Evolutionary conservation across 495 filamentous ascomycete species (phyloP).

Genomic region (Cryomyces antarcticus): DNA sequence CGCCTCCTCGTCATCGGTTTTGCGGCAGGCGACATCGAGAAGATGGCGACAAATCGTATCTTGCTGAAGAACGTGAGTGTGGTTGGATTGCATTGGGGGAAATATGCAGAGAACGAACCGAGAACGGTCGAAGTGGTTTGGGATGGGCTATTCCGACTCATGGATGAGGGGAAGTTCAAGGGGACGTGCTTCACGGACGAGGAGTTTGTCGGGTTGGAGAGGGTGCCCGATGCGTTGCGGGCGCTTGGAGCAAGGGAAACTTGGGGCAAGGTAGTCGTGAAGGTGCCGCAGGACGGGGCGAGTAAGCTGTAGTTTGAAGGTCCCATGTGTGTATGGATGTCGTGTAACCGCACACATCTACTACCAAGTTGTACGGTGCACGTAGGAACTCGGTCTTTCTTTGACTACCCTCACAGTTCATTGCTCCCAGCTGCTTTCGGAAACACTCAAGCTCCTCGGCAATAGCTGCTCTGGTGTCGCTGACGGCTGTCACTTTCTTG

Average conservation of each 20-base stretch:
- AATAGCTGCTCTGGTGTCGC: no score
- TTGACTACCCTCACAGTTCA: no score
- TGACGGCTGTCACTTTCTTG: no score
- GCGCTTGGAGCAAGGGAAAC: constrained; percentile 62
- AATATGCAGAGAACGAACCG: constrained; percentile 53
- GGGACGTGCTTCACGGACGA: constrained; percentile 66
- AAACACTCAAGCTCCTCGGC: no score
- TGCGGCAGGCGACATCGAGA: constrained; percentile 75
- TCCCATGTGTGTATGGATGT: no score
- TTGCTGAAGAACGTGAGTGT: constrained; percentile 85
- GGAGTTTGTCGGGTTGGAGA: constrained; percentile 66
- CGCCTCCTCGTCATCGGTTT: constrained; percentile 77
- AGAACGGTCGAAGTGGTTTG: constrained; percentile 55
- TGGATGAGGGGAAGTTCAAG: constrained; percentile 57
- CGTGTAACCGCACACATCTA: no score
- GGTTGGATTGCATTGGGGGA: constrained; percentile 81
- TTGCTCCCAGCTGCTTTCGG: no score
- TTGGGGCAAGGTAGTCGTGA: constrained; percentile 93
- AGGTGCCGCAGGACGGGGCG: constrained; percentile 48
- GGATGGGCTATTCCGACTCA: constrained; percentile 58
- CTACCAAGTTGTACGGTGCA: no score
- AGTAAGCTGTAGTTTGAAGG: constrained; percentile 24
- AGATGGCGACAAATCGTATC: constrained; percentile 77
- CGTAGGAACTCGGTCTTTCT: no score
- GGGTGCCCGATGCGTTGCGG: constrained; percentile 53